Evolutionary conservation across 2,329 filamentous ascomycete genomes (phyloP).

Genomic region (Pyricularia sp.): DNA sequence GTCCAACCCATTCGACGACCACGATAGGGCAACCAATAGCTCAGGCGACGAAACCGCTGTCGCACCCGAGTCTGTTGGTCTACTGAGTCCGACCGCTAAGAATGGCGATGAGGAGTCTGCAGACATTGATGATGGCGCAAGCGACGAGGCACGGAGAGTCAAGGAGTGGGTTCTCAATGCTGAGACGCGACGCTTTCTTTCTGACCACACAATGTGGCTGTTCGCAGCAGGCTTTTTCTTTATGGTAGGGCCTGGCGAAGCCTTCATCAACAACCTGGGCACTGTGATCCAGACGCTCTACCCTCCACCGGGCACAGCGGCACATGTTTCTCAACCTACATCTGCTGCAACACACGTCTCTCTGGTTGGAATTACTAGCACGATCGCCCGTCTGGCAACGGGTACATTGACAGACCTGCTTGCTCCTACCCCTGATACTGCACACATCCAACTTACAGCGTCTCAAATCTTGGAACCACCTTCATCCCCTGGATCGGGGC

Average conservation of each 20-base stretch:
- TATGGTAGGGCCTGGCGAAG: conserved; percentile 89
- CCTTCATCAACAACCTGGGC: conserved; percentile 95
- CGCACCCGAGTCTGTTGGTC: not conserved
- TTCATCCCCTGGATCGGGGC: conserved; percentile 7
- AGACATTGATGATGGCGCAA: conserved; percentile 25
- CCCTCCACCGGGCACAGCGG: conserved; percentile 30
- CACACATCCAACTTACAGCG: conserved; percentile 39
- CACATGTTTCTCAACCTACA: conserved; percentile 25
- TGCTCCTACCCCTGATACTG: conserved; percentile 56
- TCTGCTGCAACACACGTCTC: conserved; percentile 83
- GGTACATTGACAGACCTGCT: conserved; percentile 84
- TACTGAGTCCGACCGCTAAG: not conserved
- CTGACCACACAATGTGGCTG: conserved; percentile 92
- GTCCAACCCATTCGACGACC: conserved; percentile 19
- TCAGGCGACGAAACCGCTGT: conserved; percentile 8
- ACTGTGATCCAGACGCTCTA: conserved; percentile 86
- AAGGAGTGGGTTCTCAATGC: conserved; percentile 89
- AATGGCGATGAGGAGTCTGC: conserved; percentile 10
- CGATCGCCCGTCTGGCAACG: conserved; percentile 79
- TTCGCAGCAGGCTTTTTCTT: conserved; percentile 87
- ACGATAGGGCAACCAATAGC: not conserved
- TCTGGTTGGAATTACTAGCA: conserved; percentile 84
- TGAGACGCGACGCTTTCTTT: conserved; percentile 76
- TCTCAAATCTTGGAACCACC: conserved; percentile 10
- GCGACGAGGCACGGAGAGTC: conserved; percentile 48